These are phyloP conservation scores for Aspergillus sp. DNA, from an alignment of 2,329 filamentous ascomycete genomes.

Conservation along the genomic window DNA sequence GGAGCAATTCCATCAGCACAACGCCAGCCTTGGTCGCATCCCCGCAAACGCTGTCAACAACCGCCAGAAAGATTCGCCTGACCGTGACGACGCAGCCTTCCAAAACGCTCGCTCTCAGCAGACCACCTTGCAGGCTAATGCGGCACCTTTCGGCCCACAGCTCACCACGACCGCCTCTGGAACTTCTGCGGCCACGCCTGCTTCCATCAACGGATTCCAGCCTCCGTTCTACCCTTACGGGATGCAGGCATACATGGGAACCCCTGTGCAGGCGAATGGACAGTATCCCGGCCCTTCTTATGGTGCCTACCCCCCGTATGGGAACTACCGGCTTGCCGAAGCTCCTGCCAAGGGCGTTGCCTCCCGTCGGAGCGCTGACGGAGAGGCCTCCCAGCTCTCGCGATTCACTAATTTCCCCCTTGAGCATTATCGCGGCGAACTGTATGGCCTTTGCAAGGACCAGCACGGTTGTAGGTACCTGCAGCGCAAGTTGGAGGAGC, in stretches of 20 bases:
- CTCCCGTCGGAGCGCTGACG: constrained; percentile 52
- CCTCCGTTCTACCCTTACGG: constrained; percentile 51
- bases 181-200: constrained; percentile 26
- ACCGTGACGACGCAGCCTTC: constrained; percentile 47
- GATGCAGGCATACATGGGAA: constrained; percentile 56
- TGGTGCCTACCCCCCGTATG: constrained; percentile 49
- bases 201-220: constrained; percentile 35
- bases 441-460: constrained; percentile 92
- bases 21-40: constrained; percentile 77
- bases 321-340: constrained; percentile 63
- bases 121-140: constrained; percentile 76
- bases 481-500: constrained; percentile 95
- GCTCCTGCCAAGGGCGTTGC: constrained; percentile 74
- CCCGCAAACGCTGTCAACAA: constrained; percentile 64
- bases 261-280: constrained; percentile 35
- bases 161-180: constrained; percentile 40
- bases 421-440: constrained; percentile 75
- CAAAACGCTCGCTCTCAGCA: constrained; percentile 59
- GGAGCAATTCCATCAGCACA: constrained; percentile 68
- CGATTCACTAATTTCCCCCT: constrained; percentile 82
- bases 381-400: constrained; percentile 60
- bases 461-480: constrained; percentile 96
- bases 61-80: constrained; percentile 50
- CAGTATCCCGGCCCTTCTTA: constrained; percentile 56
- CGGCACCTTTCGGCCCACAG: constrained; percentile 73